Evolutionary conservation across 164 flowering plant species (phyloP).

Genomic region (Houttuynia cordata): DNA sequence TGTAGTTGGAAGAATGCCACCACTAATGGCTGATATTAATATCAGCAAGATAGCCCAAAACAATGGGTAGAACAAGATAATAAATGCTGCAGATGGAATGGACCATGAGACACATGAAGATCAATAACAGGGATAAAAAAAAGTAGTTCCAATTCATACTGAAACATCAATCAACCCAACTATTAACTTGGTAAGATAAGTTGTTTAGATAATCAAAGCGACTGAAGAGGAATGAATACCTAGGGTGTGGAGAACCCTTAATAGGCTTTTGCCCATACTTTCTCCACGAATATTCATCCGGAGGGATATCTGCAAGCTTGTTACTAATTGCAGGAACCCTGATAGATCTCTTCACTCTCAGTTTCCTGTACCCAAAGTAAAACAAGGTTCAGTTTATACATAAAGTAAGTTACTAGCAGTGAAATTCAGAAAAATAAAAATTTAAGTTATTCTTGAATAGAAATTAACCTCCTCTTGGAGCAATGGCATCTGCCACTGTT

Average conservation of each 20-base stretch:
- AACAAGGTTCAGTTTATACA: constrained; percentile 2
- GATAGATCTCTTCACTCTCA: constrained; percentile 82
- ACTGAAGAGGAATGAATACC: constrained; percentile 25
- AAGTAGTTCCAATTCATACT: too few species aligned
- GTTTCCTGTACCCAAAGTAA: constrained; percentile 41
- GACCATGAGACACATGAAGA: too few species aligned
- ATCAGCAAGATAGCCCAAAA: too few species aligned
- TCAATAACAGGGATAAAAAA: too few species aligned
- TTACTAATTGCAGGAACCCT: constrained; percentile 97
- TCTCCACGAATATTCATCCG: constrained; percentile 95
- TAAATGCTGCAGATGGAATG: too few species aligned
- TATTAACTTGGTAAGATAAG: too few species aligned
- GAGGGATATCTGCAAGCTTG: constrained; percentile 96
- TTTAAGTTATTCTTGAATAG: too few species aligned
- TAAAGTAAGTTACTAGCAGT: neutral
- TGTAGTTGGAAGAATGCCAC: too few species aligned
- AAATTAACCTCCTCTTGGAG: constrained; percentile 77
- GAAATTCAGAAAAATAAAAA: neutral
- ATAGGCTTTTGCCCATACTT: constrained; percentile 99
- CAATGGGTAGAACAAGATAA: too few species aligned
- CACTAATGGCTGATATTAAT: too few species aligned
- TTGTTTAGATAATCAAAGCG: too few species aligned
- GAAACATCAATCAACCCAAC: too few species aligned
- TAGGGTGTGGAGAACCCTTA: constrained; percentile 97
- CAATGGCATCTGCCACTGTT: constrained; percentile 90